These are phyloP conservation scores for Avena insularis DNA, from an alignment of 176 grass and related monocot genomes.

Conservation along the genomic window DNA sequence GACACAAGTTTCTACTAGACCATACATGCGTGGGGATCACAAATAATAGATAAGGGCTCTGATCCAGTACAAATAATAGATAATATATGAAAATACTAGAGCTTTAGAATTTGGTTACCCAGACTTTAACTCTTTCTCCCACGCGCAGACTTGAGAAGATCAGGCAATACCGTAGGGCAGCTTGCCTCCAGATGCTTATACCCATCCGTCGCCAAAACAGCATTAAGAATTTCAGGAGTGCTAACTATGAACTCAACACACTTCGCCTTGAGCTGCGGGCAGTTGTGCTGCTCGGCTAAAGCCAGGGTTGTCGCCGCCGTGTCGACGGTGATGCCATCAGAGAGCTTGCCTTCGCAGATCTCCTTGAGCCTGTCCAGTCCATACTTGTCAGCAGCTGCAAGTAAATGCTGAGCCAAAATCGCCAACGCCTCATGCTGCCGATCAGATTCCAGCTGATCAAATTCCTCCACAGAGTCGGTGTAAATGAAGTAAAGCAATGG, in stretches of 20 bases:
- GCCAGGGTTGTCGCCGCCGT: slow-evolving; percentile 27
- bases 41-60: too few relatives aligned
- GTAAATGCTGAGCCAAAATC: slow-evolving; percentile 39
- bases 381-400: slow-evolving; percentile 44
- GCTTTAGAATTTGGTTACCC: not conserved
- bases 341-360: slow-evolving; percentile 31
- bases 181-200: slow-evolving; percentile 15
- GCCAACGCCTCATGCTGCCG: not conserved
- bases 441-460: slow-evolving; percentile 1
- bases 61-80: too few relatives aligned
- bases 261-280: slow-evolving; percentile 29
- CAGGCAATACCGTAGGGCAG: not conserved
- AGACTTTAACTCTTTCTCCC: slow-evolving; percentile 6
- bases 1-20: not conserved
- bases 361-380: slow-evolving; percentile 41
- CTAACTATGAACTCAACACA: slow-evolving; percentile 40
- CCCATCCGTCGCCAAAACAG: slow-evolving; percentile 29
- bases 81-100: not conserved
- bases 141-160: not conserved
- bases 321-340: not conserved
- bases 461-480: not conserved
- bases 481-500: slow-evolving; percentile 69
- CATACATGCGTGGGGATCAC: not conserved
- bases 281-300: slow-evolving; percentile 41
- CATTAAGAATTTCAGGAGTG: slow-evolving; percentile 16